Evolutionary conservation across 1,284 basidiomycete genomes (phyloP), one percentile per base, ranked within the genome.

Genomic region (Sutorius eximius): DNA sequence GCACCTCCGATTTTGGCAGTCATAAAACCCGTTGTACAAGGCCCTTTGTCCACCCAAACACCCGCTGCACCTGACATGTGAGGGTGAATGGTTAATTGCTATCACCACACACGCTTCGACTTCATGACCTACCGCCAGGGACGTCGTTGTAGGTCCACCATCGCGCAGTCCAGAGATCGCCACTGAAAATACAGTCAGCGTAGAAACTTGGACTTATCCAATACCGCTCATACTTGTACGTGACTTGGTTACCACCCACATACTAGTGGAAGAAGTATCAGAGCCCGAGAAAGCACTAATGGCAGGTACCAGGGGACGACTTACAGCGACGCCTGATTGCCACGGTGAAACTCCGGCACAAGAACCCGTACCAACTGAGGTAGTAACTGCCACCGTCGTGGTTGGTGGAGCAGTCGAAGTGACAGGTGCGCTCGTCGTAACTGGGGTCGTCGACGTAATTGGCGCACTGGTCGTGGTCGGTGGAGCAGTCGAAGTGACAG

Each of bases 271-370:
- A 22, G 16, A 29, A 27, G 24, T 27, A 5, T 27, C 2, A 8
- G 6, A 12, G n/a, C 63, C 18, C 65, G 40, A 18, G 6, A 51
- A 45, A 20, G 12, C 1, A 16, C 18, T 5, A 13, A 3, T 15
- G 1, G 1, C 11, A 49, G 2, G 43, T 11, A 9, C 1, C 8
- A 24, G 2, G n/a, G 37, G 13, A 22, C 12, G 9, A 71, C 81
- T 55, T 61, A 84, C 81, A 6, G 76, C 71, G 18, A 75, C 67
- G 16, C 64, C 65, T 29, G 71, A 69, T 24, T 69, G 64, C 83
- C 83, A 85, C 0, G 79, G 60, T 11, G 77, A 67, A 41, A 82
- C 72, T 11, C 77, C 75, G 0, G 73, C 69, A 58, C 83, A 85
- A 60, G 70, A 74, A 12, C 76, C 55, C 0, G 55, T 45, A 3